Evolutionary conservation across 2,329 filamentous ascomycete genomes (phyloP).

Genomic region (Neofusicoccum sp.): DNA sequence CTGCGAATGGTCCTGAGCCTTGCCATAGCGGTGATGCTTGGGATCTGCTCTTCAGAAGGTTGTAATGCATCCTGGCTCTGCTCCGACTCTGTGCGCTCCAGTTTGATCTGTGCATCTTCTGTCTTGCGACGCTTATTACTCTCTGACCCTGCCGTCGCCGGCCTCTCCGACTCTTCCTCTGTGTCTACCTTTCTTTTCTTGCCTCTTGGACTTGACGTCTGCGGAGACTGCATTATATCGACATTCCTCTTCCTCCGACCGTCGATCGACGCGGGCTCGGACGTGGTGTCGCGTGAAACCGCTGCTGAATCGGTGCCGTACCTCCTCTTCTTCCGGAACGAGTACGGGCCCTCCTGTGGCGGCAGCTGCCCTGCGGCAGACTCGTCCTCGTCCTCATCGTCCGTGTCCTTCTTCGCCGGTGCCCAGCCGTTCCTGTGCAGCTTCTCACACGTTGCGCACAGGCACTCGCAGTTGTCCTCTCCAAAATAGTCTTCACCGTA

Average conservation of each 20-base stretch:
- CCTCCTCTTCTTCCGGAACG: conserved; percentile 30
- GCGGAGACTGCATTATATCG: neutral
- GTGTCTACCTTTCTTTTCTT: neutral
- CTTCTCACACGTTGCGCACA: conserved; percentile 84
- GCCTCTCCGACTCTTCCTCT: neutral
- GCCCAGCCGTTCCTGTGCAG: conserved; percentile 79
- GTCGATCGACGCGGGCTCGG: neutral
- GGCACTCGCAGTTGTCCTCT: conserved; percentile 88
- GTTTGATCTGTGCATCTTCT: conserved; percentile 23
- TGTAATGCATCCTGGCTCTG: conserved; percentile 26
- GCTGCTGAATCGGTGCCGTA: conserved; percentile 26
- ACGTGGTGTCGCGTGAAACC: conserved; percentile 13
- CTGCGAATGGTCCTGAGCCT: conserved; percentile 29
- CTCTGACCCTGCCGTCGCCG: neutral
- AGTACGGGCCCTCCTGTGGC: conserved; percentile 15
- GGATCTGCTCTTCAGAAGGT: neutral
- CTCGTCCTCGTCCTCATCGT: conserved; percentile 21
- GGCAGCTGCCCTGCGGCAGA: neutral
- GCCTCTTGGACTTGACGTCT: neutral
- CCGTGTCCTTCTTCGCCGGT: conserved; percentile 31
- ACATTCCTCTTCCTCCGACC: neutral
- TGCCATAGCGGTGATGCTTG: conserved; percentile 17
- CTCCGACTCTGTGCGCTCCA: conserved; percentile 33
- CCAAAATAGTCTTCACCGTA: conserved; percentile 98
- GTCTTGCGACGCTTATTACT: neutral